A percentile compares a stretch with the other conserved stretches of the same genome.
phyloP scores from a whole-genome alignment of 192 early-diverging fungal genomes.

The Obelidium mucronatum region DNA sequence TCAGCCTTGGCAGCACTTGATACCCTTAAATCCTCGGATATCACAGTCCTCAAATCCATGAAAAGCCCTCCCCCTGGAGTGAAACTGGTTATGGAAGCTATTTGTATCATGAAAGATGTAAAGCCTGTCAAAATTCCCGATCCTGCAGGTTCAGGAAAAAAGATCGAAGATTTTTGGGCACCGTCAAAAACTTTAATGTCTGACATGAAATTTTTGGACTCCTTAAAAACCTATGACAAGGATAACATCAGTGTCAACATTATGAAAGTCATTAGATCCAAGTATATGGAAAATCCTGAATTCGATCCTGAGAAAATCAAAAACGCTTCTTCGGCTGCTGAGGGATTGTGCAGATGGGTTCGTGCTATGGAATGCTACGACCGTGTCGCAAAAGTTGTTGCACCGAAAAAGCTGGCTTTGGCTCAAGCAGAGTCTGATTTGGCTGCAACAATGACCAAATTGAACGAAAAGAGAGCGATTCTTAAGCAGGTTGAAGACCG shows the following conservation, averaged over 20 bases:
- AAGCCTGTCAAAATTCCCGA: constrained; percentile 69
- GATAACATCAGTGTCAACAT: constrained; percentile 63
- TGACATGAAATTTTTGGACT: constrained; percentile 63
- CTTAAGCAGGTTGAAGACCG: constrained; percentile 68
- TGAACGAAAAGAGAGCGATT: constrained; percentile 65
- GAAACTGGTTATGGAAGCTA: constrained; percentile 69
- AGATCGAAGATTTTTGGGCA: constrained; percentile 67
- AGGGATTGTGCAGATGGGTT: constrained; percentile 68
- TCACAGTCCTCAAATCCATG: constrained; percentile 68
- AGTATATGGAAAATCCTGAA: constrained; percentile 69
- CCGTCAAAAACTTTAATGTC: constrained; percentile 64
- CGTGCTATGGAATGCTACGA: constrained; percentile 68
- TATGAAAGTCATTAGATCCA: constrained; percentile 66
- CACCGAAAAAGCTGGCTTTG: constrained; percentile 63
- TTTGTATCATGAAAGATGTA: constrained; percentile 70
- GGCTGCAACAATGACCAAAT: constrained; percentile 58
- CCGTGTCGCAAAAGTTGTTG: constrained; percentile 67
- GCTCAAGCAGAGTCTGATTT: constrained; percentile 61
- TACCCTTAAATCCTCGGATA: constrained; percentile 65
- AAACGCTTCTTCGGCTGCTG: constrained; percentile 67
- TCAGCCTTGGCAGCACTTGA: constrained; percentile 61
- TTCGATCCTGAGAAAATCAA: constrained; percentile 71
- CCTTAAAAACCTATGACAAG: constrained; percentile 63
- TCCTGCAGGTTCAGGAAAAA: constrained; percentile 64
- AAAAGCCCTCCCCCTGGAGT: constrained; percentile 68